A percentile compares a stretch with the other conserved stretches of the same genome.
Conservation (phyloP, 306 rosid genomes). For the Gleditsia sinensis region DNA sequence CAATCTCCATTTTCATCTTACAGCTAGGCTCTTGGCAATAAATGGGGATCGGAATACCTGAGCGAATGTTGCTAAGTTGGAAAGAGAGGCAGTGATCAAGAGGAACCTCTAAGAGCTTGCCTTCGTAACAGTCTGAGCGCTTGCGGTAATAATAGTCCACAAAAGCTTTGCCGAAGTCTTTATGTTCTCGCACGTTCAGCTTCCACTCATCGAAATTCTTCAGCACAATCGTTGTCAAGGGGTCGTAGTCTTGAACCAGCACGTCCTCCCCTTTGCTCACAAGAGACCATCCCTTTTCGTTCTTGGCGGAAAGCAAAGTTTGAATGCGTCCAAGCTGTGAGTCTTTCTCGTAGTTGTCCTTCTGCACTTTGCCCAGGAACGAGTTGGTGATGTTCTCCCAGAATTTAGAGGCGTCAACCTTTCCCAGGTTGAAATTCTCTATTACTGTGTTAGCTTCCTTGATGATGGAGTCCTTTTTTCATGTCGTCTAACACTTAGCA, state of each 20-base stretch:
- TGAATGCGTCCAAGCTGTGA: conserved; percentile 28
- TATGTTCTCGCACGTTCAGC: background rate
- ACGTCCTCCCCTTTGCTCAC: conserved; percentile 37
- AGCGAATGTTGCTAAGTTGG: background rate
- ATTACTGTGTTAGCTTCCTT: conserved; percentile 27
- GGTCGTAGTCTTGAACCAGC: conserved; percentile 26
- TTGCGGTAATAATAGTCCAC: no score
- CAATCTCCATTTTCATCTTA: background rate
- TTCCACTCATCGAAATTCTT: conserved; percentile 50
- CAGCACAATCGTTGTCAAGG: conserved; percentile 18
- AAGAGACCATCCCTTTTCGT: conserved; percentile 44
- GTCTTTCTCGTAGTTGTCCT: background rate
- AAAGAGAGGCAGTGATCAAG: background rate
- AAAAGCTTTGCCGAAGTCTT: conserved; percentile 1
- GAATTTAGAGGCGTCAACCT: conserved; percentile 31
- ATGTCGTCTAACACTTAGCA: background rate
- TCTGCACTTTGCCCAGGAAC: conserved; percentile 20
- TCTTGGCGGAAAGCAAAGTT: conserved; percentile 34
- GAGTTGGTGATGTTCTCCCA: conserved; percentile 36
- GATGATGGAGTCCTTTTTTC: conserved; percentile 27
- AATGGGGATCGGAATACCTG: background rate
- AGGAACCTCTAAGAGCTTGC: background rate
- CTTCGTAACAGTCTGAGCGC: no score
- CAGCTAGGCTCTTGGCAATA: background rate
- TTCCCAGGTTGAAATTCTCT: conserved; percentile 36